Conservation (phyloP, 1,284 basidiomycete species). For the Papiliotrema flavescens region DNA sequence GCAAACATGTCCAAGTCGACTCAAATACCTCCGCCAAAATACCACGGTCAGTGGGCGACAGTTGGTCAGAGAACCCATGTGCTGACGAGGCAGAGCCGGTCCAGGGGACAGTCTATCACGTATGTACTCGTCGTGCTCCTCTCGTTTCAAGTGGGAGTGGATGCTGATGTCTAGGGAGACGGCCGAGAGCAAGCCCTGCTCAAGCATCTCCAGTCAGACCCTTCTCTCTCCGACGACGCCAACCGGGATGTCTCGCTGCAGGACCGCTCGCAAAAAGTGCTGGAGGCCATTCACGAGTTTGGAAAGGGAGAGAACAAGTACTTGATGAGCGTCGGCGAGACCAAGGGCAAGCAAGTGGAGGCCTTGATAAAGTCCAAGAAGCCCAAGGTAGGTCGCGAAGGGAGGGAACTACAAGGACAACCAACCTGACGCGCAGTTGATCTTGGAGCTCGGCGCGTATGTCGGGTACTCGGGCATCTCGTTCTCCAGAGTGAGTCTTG, state of each 20-base stretch:
- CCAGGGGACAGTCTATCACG: slow-evolving; percentile 39
- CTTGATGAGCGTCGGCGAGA: slow-evolving; percentile 42
- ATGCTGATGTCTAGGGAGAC: slow-evolving; percentile 27
- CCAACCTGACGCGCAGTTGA: slow-evolving; percentile 17
- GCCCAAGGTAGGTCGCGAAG: slow-evolving; percentile 32
- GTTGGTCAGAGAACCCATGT: background rate
- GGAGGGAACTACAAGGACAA: background rate
- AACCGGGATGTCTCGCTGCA: slow-evolving; percentile 19
- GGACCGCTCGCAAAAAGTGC: slow-evolving; percentile 30
- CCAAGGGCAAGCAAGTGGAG: slow-evolving; percentile 37
- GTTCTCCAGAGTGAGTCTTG: slow-evolving; percentile 38
- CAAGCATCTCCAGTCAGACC: slow-evolving; percentile 28
- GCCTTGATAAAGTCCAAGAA: slow-evolving; percentile 30
- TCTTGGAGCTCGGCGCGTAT: slow-evolving; percentile 39
- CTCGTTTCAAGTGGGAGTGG: background rate
- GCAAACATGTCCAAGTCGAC: background rate
- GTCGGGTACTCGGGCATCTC: slow-evolving; percentile 42
- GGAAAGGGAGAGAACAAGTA: slow-evolving; percentile 40
- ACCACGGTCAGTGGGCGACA: slow-evolving; percentile 36
- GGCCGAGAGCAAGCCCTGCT: slow-evolving; percentile 37
- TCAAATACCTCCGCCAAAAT: slow-evolving; percentile 23
- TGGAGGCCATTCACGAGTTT: slow-evolving; percentile 42
- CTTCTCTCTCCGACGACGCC: slow-evolving; percentile 15
- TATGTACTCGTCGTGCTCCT: slow-evolving; percentile 7
- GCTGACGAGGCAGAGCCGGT: slow-evolving; percentile 29